phyloP scores from a whole-genome alignment of 2,329 filamentous ascomycete species.

The Calonectria naviculata region DNA sequence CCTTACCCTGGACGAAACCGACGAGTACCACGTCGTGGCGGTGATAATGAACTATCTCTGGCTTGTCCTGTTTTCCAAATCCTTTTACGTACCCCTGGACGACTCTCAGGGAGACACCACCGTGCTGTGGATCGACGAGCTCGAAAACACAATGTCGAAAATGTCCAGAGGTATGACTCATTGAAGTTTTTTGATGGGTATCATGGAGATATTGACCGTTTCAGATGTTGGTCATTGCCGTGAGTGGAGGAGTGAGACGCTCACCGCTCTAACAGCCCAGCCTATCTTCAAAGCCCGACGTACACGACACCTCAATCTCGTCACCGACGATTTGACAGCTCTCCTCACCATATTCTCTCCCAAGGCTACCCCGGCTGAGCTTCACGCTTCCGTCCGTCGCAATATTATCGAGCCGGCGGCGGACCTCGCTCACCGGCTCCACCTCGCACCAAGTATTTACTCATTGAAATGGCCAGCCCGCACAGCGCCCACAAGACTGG shows the following conservation, averaged over 20 bases:
- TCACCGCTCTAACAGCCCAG: constrained; percentile 47
- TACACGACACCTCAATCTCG: constrained; percentile 39
- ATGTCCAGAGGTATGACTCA: constrained; percentile 46
- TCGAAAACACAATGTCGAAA: constrained; percentile 47
- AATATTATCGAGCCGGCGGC: constrained; percentile 49
- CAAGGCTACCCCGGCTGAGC: constrained; percentile 38
- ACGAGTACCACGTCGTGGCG: constrained; percentile 49
- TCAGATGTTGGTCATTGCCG: constrained; percentile 48
- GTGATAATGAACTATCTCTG: constrained; percentile 52
- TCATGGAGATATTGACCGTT: neutral
- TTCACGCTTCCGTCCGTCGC: constrained; percentile 46
- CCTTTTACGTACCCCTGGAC: constrained; percentile 51
- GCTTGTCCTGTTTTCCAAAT: constrained; percentile 47
- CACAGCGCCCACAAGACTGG: constrained; percentile 47
- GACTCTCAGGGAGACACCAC: constrained; percentile 44
- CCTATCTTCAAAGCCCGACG: constrained; percentile 44
- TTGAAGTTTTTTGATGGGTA: neutral
- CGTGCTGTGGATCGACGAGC: constrained; percentile 46
- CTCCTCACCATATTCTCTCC: constrained; percentile 46
- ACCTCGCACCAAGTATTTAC: constrained; percentile 47
- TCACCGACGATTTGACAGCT: constrained; percentile 48
- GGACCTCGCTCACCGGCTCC: constrained; percentile 50
- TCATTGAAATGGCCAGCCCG: constrained; percentile 52
- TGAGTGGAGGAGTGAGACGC: constrained; percentile 51
- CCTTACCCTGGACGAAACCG: constrained; percentile 43